These are phyloP conservation scores for Rubroboletus satanas DNA, from an alignment of 768 basidiomycete species.

Conservation along the genomic window DNA sequence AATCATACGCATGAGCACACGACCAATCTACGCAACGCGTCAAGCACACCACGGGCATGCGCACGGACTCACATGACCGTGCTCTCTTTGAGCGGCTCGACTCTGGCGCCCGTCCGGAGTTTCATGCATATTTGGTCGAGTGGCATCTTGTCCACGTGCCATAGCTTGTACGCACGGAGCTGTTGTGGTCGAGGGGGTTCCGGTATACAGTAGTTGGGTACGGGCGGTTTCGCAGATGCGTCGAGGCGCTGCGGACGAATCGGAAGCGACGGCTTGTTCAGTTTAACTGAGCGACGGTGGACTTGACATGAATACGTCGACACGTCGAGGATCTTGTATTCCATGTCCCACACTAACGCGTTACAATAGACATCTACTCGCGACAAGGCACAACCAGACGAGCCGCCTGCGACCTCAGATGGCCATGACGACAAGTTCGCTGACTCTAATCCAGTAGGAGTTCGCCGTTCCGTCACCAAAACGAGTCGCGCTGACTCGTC, in stretches of 20 bases:
- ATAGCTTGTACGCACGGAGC: constrained; percentile 43
- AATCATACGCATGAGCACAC: background rate
- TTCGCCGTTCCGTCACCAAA: too few species aligned
- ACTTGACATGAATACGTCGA: constrained; percentile 30
- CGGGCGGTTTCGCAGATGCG: background rate
- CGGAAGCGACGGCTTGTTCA: background rate
- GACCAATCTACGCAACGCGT: background rate
- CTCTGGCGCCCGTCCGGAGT: constrained; percentile 28
- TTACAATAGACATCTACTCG: too few species aligned
- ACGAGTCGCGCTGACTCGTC: too few species aligned
- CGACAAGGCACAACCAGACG: too few species aligned
- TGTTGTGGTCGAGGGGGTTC: constrained; percentile 35
- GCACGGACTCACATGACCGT: constrained; percentile 44
- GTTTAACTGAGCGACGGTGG: constrained; percentile 6
- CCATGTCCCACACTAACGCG: too few species aligned
- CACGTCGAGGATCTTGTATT: constrained; percentile 12
- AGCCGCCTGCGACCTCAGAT: too few species aligned
- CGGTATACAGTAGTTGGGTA: constrained; percentile 26
- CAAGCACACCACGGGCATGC: background rate
- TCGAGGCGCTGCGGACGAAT: background rate
- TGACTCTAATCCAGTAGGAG: too few species aligned
- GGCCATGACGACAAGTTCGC: too few species aligned
- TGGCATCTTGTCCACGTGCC: constrained; percentile 35
- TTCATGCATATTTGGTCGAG: constrained; percentile 39
- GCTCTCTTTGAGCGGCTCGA: constrained; percentile 42